A percentile compares a stretch with the other conserved stretches of the same genome.
Conservation (phyloP, 257 asterid species). For the Solanum appendiculatum region DNA sequence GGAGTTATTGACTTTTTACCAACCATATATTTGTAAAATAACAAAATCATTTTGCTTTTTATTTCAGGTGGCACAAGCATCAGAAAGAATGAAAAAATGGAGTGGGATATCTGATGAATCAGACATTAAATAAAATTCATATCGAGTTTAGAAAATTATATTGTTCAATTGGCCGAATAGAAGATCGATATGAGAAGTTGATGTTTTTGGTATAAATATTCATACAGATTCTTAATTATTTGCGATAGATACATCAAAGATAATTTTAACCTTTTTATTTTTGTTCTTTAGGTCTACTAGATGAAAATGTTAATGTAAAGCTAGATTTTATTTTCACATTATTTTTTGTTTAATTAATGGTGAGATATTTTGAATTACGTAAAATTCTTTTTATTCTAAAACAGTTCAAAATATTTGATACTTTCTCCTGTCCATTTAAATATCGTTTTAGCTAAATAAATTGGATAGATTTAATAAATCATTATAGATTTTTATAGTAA, state of each 20-base stretch:
- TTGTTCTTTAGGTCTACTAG: neutral
- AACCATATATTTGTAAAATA: neutral
- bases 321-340: neutral
- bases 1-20: neutral
- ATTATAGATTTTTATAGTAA: neutral
- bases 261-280: neutral
- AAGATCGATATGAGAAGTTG: neutral
- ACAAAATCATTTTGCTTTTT: neutral
- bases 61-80: constrained; percentile 77
- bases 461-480: neutral
- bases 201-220: too few species aligned
- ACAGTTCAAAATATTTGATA: neutral
- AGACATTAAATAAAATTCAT: neutral
- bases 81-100: constrained; percentile 75
- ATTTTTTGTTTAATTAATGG: neutral
- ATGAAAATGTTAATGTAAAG: neutral
- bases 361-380: neutral
- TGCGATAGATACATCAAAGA: neutral
- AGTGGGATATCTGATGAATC: constrained; percentile 22
- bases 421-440: neutral
- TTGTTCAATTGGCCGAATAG: neutral
- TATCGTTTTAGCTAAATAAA: neutral
- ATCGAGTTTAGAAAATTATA: neutral
- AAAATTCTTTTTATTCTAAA: neutral
- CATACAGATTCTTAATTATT: neutral